Evolutionary conservation across 192 early-diverging fungal species (phyloP), one percentile per base, ranked within the genome.

Genomic region (Backusella tuberculispora): DNA sequence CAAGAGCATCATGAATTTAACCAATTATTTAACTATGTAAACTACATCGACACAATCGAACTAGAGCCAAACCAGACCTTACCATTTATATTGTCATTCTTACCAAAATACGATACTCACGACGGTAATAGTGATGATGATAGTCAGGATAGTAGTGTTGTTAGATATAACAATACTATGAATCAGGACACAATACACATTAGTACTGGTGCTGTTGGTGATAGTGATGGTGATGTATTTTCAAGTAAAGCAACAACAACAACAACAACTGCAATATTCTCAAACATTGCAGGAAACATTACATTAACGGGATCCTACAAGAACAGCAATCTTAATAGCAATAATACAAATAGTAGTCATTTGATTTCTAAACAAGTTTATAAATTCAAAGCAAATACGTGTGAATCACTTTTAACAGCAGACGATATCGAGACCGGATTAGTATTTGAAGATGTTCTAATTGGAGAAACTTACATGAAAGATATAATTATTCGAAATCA

Each of bases 21-120:
- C 76, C 94, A 98, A 78, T 85, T 97, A 3, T 97, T 98, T 83
- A 99, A 99, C 80, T 92, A 90, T 78, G 92, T 98, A 42, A 92
- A 93, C 56, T 90, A 93, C 66, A 88, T 93, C 37, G 87, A 89
- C 68, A 83, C 90, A 71, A 66, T 99, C 0, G 74, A 80, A 15
- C 80, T 99, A 29, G 74, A 84, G 7, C 88, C 94, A 6, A 80
- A 86, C 21, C 83, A 94, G 74, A 90, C 90, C 0, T 82, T 85
- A 73, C 85, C 89, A 60, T 76, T 98, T 14, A 92, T 97, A 69
- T 83, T 98, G 17, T 88, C 90, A 12, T 95, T 97, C 76, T 77
- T 95, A 50, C 94, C 95, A 4, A 86, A 42, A 21, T 38, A 75
- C 41, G 66, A 76, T 8, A 74, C 77, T 40, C 74, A 47, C 14